Evolutionary conservation across 2,329 filamentous ascomycete genomes (phyloP), one percentile per base, ranked within the genome.

Genomic region (Thelonectria rubi): DNA sequence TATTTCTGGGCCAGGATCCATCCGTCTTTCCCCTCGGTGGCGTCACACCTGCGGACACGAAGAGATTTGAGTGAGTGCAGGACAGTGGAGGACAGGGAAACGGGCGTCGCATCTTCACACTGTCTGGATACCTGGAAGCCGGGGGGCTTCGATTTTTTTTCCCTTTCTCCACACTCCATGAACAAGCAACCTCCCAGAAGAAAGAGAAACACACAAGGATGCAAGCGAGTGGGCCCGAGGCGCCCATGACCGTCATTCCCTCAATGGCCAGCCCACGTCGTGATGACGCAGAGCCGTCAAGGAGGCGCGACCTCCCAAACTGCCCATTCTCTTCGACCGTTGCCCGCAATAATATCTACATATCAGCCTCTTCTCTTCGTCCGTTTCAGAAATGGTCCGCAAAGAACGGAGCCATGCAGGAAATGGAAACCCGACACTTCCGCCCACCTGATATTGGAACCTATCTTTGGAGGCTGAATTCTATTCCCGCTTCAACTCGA

Each of bases 221-320:
- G 48, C 53, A 55, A 11, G 56, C 46, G 48, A 56, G 66, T 54
- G 67, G 64, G 53, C 14, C 45, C 37, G 40, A 17, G 39, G 47
- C 58, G 63, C 58, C 50, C 63, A 63, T 58, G 58, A 67, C 64
- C 65, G 64, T 69, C 69, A 70, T 70, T 70, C 63, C 64, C 65
- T 49, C 65, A 68, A 71, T 69, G 58, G 57, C 63, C 55, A 58
- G 58, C 46, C 62, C 59, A 55, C 62, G 61, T 58, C 56, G 54
- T 53, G 69, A 72, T 72, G 69, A 72, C 69, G 69, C 69, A 72
- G 63, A 62, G 56, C 64, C 40, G 26, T 53, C 34, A 37, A 37
- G 34, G 52, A 62, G 49, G 53, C 58, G 49, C 59, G 57, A 60
- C 68, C 54, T 60, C 17, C 40, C 49, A 58, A 54, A 57, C 58